Base-by-base conservation (phyloP, 495 filamentous ascomycete genomes). In the Corynascus novoguineensis region DNA sequence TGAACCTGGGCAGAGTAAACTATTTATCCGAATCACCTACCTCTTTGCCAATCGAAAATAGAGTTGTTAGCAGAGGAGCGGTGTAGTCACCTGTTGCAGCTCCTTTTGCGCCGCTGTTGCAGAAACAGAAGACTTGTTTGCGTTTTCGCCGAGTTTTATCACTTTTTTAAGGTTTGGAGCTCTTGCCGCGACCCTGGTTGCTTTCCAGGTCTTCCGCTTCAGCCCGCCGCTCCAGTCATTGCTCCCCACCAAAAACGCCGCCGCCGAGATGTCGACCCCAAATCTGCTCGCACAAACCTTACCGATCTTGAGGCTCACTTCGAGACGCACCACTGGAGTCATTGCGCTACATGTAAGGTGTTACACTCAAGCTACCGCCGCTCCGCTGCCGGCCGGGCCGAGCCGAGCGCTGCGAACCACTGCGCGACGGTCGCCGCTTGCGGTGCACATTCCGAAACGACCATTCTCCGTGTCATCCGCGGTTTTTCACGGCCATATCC, bases 401-500 rank as follows among this genome's bases (percentile, higher is more conserved):
- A 40, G 25, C 35, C 51, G 38, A 17, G 15, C 12, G 7, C 28
- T 51, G 7, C 54, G 17, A 49, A n/a, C 25, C 22, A n/a, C 25
- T 5, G 17, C 32, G 40, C 53, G 49, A 22, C 58, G 19, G 17
- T 46, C 31, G 17, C 37, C 35, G n/a, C 22, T 14, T n/a, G 40
- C 42, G 21, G 19, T 47, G 11, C 24, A 19, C 12, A 7, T 49
- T 19, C 63, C 60, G 35, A 17, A 17, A 25, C 57, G 62, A 17
- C 27, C 53, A 25, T 64, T 97, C 70, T 87, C 88, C 40, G 80
- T 76, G 17, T 82, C 88, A 1, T 66, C 82, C 45, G 68, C 73
- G 25, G 69, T 70, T 17, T 73, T 68, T 34, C 92, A 98, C 68
- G 90, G 87, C 28, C 89, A 97, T 64, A 74, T 95, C 62, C 82